Percentiles rank a stretch among this genome's conserved stretches.
Evolutionary conservation across 768 basidiomycete genomes (phyloP).

Genomic region (Leccinum olivaceopallidum): DNA sequence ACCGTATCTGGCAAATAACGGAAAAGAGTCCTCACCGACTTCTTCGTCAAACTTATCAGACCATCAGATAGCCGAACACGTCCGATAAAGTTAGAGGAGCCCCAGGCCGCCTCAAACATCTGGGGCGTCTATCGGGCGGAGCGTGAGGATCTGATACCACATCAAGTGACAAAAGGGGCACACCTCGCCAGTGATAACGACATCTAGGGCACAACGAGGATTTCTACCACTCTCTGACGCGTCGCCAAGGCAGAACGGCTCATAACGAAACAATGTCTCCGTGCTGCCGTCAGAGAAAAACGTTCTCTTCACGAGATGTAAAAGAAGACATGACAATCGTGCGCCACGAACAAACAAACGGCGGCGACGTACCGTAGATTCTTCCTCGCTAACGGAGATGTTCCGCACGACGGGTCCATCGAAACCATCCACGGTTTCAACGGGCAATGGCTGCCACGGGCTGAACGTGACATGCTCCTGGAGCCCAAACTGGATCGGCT

Average conservation of each 20-base stretch:
- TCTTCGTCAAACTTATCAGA: constrained; percentile 57
- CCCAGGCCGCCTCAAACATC: constrained; percentile 64
- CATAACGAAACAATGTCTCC: constrained; percentile 29
- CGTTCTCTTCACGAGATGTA: constrained; percentile 18
- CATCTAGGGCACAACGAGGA: constrained; percentile 34
- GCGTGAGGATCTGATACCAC: constrained; percentile 26
- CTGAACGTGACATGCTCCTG: constrained; percentile 45
- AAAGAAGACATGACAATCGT: constrained; percentile 24
- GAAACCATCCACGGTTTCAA: constrained; percentile 20
- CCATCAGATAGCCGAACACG: constrained; percentile 57
- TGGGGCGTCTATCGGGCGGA: constrained; percentile 44
- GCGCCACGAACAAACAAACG: neutral
- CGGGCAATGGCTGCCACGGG: constrained; percentile 37
- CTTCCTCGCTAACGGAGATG: constrained; percentile 22
- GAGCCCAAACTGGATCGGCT: constrained; percentile 51
- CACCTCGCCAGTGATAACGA: constrained; percentile 38
- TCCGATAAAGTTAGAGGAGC: constrained; percentile 60
- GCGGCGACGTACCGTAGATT: constrained; percentile 25
- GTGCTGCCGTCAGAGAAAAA: constrained; percentile 31
- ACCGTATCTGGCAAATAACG: constrained; percentile 2
- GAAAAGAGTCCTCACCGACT: constrained; percentile 46
- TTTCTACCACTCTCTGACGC: constrained; percentile 28
- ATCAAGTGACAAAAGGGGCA: constrained; percentile 21
- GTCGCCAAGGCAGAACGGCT: constrained; percentile 33
- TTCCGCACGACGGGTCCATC: constrained; percentile 26